Evolutionary conservation across 2,329 filamentous ascomycete species (phyloP), one percentile per base, ranked within the genome.

Genomic region (Eutypella sp.): DNA sequence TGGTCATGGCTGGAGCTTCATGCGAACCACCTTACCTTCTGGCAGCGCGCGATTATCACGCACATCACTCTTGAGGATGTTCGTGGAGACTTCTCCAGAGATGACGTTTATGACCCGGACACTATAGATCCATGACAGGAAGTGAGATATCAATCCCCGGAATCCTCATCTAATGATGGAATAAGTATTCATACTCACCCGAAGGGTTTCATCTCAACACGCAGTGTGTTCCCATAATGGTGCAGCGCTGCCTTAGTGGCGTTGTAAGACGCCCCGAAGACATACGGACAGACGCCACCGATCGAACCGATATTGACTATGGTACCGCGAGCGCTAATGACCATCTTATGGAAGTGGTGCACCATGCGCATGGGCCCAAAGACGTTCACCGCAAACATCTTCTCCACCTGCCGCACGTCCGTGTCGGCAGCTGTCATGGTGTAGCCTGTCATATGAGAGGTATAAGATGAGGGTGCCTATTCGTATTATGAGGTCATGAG

Each of bases 351-450:
- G n/a, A 36, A 36, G 11, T n/a, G 4, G 3, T 41, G 43, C 4
- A 45, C 43, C 16, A 45, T 37, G 13, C 43, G 36, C 43, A 45
- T 45, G n/a, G 43, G 43, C 3, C 43, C 43, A 29, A 45, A 45
- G 7, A 45, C 43, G 20, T 45, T 45, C 37, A 45, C 43, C 8
- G 36, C 36, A 22, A 45, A 45, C 43, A 45, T 45, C 43, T 45
- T 45, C 40, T 45, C 43, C 11, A 45, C 43, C 16, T 45, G n/a
- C n/a, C 10, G 8, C 15, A 45, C 25, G 9, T 45, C 36, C n/a
- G 43, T 45, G 29, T 45, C 43, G 18, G 22, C 22, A 11, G 37
- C 43, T 10, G 43, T 40, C 43, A 45, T 45, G 37, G 43, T 45
- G 22, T 45, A 45, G 36, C 31, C 31, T 34, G 7, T n/a, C n/a